Base-by-base conservation (phyloP, 2,329 filamentous ascomycete genomes). In the Amesomyces nigricolor region DNA sequence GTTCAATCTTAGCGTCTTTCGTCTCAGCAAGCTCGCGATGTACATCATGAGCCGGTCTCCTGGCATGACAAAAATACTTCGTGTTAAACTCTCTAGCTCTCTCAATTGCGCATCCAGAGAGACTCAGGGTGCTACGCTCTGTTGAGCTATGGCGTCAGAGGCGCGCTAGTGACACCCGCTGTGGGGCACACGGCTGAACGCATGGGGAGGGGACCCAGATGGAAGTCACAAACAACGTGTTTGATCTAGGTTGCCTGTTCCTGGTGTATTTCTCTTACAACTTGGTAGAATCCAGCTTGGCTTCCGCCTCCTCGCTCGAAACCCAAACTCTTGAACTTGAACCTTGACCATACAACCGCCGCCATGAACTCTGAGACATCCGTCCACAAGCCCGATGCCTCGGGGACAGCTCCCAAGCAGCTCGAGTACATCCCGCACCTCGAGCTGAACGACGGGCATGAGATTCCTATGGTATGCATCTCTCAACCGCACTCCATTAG, bases 361-460 rank as follows among this genome's bases (percentile, higher is more conserved):
- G 53, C 26, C 3, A 78, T 79, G 75, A 71, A 74, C 62, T 78
- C 76, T 5, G 70, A 71, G 50, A 66, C 68, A 7, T 64, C 72
- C 11, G 61, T 68, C 22, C 74, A 69, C 65, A 67, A 69, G 51
- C 71, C 73, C 19, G 67, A 72, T 58, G 68, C 72, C 19, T 70
- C 71, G 45, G 72, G 70, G n/a, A 60, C 61, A 5, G 54, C 66
- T n/a, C 70, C 73, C 11, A 74, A 76, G 66, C 73, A 76, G 63
- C 56, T 65, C 10, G 64, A 64, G 4, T 69, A 70, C 50, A 68
- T 86, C 39, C 84, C 84, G 1, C 74, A 70, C 53, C 69, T 90
- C 53, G 88, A 86, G 72, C 76, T 91, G 54, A 89, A 88, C 62
- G 86, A 91, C 73, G 87, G 86, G 58, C 81, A 82, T 58, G 78